Evolutionary conservation across 2,329 filamentous ascomycete genomes (phyloP).

Genomic region (Botrytis aclada): DNA sequence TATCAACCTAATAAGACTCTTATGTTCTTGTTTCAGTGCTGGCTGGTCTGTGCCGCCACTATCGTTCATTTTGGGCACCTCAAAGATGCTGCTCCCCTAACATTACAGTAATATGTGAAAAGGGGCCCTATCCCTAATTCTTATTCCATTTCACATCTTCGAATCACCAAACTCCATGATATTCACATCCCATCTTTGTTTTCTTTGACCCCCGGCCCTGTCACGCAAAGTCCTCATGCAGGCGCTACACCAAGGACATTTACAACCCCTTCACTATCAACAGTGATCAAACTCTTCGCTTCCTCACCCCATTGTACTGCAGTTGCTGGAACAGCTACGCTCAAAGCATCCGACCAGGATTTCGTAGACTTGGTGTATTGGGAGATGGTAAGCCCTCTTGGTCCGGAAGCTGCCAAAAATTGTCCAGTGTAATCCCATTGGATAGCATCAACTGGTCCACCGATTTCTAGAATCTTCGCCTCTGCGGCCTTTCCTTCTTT

Average conservation of each 20-base stretch:
- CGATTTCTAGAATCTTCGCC: slow-evolving; percentile 83
- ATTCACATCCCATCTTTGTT: slow-evolving; percentile 4
- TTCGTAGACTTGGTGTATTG: slow-evolving; percentile 86
- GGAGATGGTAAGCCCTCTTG: slow-evolving; percentile 79
- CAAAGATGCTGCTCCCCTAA: slow-evolving; percentile 6
- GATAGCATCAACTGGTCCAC: slow-evolving; percentile 71
- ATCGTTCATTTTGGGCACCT: slow-evolving; percentile 12
- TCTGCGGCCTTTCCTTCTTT: slow-evolving; percentile 81
- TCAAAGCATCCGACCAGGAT: slow-evolving; percentile 82
- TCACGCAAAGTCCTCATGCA: slow-evolving; percentile 13
- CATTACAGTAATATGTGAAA: slow-evolving; percentile 14
- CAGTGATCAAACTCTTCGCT: slow-evolving; percentile 70
- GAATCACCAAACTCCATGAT: slow-evolving; percentile 17
- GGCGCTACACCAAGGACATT: slow-evolving; percentile 56
- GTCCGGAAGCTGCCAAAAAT: slow-evolving; percentile 79
- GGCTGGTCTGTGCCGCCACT: not conserved
- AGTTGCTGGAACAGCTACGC: slow-evolving; percentile 69
- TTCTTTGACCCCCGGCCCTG: not conserved
- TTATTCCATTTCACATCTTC: slow-evolving; percentile 9
- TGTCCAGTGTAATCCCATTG: slow-evolving; percentile 95
- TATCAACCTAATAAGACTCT: not conserved
- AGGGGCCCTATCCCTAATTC: not conserved
- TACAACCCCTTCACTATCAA: slow-evolving; percentile 73
- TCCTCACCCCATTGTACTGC: slow-evolving; percentile 74
- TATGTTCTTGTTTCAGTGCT: not conserved